Evolutionary conservation across 805 yeast species (phyloP), one percentile per base, ranked within the genome.

Genomic region (Sugiyamaella qingdaonensis): DNA sequence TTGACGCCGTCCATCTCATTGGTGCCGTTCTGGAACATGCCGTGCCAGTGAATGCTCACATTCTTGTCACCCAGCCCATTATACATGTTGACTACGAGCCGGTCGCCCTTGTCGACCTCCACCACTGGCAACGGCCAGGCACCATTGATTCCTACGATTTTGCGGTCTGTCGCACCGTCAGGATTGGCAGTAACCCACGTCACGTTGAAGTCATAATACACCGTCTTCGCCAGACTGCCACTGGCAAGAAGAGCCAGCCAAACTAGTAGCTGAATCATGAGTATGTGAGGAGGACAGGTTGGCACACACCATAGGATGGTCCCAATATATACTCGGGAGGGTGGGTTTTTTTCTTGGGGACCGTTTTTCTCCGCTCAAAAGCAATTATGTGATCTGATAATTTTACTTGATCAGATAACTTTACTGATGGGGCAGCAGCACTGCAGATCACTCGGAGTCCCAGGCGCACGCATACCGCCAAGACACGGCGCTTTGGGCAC

Each of bases 11-110:
- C 98, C 90, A 87, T 85, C 65, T 78, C 84, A 60, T 66, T 73
- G 13, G 90, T 69, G 19, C 85, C 86, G 59, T 81, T 76, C 73
- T 84, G 88, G 81, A 86, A 91, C 64, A 92, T 65, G 53, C 98
- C 98, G 71, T 91, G 98, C 81, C 88, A 88, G 72, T 92, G 98
- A 61, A 91, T 68, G 5, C 90, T 70, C 39, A 96, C 85, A 71
- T 82, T 83, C 49, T 78, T 74, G 64, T 80, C 79, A 21, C 66
- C 74, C 52, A 90, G 79, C 29, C 88, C 89, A 65, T 92, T 92
- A 57, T 79, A 82, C 68, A 91, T 75, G 61, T 84, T 81, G 31
- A 89, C 70, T 50, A 83, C 69, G 45, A 92, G 76, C 13, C 84
- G 75, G 70, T 92, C 98, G 60, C 95, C 94, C 66, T 80, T 84